Conservation (phyloP, 257 asterid species). For the Penstemon davidsonii region DNA sequence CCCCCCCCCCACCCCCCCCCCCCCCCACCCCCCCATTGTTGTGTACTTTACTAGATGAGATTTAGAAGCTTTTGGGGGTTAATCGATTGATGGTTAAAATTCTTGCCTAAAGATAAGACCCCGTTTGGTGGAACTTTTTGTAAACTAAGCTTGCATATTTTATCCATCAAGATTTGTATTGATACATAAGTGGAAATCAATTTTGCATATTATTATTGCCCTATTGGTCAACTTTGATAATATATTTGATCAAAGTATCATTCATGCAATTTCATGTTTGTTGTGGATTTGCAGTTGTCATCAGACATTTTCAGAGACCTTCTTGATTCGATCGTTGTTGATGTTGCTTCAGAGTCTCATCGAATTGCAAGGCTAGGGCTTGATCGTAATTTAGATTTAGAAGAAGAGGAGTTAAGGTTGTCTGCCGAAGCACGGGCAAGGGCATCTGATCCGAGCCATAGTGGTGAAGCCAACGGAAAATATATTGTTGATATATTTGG, state of each 20-base stretch:
- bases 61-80: too few species aligned
- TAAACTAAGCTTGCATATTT: too few species aligned
- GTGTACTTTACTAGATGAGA: not conserved
- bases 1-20: too few species aligned
- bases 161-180: too few species aligned
- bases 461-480: slow-evolving; percentile 72
- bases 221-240: not conserved
- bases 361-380: slow-evolving; percentile 82
- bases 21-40: too few species aligned
- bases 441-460: slow-evolving; percentile 68
- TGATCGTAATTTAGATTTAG: slow-evolving; percentile 73
- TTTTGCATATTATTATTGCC: not conserved
- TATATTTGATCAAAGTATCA: not conserved
- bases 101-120: too few species aligned
- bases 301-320: slow-evolving; percentile 62
- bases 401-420: slow-evolving; percentile 79
- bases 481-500: slow-evolving; percentile 85
- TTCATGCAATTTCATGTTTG: not conserved
- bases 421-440: slow-evolving; percentile 78
- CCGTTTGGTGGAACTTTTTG: too few species aligned
- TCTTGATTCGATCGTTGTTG: slow-evolving; percentile 72
- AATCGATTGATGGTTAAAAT: too few species aligned
- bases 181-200: too few species aligned
- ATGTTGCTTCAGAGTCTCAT: slow-evolving; percentile 96
- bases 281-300: slow-evolving; percentile 47